Evolutionary conservation across 768 basidiomycete species (phyloP).

Genomic region (Lactifluus rugatus): DNA sequence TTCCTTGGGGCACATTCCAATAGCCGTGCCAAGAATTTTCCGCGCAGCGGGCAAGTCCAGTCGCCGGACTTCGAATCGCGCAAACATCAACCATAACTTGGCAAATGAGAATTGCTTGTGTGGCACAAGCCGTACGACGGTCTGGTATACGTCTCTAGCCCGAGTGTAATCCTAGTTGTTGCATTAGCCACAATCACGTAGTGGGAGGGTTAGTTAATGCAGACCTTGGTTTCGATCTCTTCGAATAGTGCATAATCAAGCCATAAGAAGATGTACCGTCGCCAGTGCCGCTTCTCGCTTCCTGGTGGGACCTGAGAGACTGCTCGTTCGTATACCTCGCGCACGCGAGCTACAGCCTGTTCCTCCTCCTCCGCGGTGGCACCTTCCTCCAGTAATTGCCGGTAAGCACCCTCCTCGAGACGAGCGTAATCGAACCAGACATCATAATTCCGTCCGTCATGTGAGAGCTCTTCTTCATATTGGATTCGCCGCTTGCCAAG

Average conservation of each 20-base stretch:
- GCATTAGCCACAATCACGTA: not conserved
- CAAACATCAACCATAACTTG: slow-evolving; percentile 90
- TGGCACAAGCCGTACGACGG: slow-evolving; percentile 78
- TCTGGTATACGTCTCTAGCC: slow-evolving; percentile 86
- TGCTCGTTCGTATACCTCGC: slow-evolving; percentile 93
- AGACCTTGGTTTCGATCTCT: slow-evolving; percentile 87
- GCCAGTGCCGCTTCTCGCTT: slow-evolving; percentile 85
- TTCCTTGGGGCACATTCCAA: slow-evolving; percentile 96
- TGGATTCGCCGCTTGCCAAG: slow-evolving; percentile 97
- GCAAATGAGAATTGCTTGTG: slow-evolving; percentile 98
- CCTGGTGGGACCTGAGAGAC: slow-evolving; percentile 95
- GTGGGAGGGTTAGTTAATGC: slow-evolving; percentile 16
- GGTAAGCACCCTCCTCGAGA: slow-evolving; percentile 80
- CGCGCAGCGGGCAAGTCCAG: slow-evolving; percentile 77
- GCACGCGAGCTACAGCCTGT: slow-evolving; percentile 51
- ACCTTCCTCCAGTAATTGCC: slow-evolving; percentile 67
- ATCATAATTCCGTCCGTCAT: slow-evolving; percentile 93
- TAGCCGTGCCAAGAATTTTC: slow-evolving; percentile 79
- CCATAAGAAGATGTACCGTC: slow-evolving; percentile 88
- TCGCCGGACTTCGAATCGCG: slow-evolving; percentile 83
- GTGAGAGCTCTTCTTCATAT: slow-evolving; percentile 90
- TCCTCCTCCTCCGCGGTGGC: slow-evolving; percentile 62
- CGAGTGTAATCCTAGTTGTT: slow-evolving; percentile 64
- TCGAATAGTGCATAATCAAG: slow-evolving; percentile 94
- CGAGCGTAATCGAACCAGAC: slow-evolving; percentile 97